Base-by-base conservation (phyloP, 2,329 filamentous ascomycete species). In the Aspergillus udagawae region DNA sequence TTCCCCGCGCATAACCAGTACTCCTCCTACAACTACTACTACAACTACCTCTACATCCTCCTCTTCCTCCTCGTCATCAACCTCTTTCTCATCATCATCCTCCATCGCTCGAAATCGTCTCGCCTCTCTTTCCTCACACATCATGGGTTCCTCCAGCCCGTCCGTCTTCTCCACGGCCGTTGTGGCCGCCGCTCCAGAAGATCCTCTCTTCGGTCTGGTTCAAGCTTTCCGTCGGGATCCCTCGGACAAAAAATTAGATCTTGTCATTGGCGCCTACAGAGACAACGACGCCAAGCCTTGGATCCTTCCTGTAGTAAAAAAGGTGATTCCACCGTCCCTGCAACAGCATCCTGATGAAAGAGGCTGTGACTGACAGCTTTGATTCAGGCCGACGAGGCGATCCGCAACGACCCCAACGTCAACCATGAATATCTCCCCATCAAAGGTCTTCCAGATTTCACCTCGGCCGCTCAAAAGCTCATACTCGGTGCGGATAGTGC, bases 381-480 rank as follows among this genome's bases (percentile, higher is more conserved):
- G 14, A 38, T 38, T 5, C 32, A 97, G 93, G 94, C 94, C 67
- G 92, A 97, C 74, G 89, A 94, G 64, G 86, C 91, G 69, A 85
- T 97, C 65, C 89, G 87, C 75, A 88, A 89, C 73, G 92, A 97
- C 77, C 92, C 93, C 71, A 84, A 90, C 59, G 83, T 96, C 68
- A 96, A 99, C 80, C 93, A 99, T 82, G 94, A 99, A 83, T 99
- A 99, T 78, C 91, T 95, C 59, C 93, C 94, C 58, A 99, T 99
- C 74, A 89, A 92, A 61, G 94, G 94, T 71, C 83, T 97, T 58
- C 79, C 87, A 55, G 83, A 88, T 62, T 95, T 97, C 79, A 97
- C 91, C 58, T 83, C 85, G 66, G 95, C 94, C 72, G 92, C 94
- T 25, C 91, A 93, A 73, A 92, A 94, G 79, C 83, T 97, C 67